phyloP scores from a whole-genome alignment of 305 asterid species.

The Fraxinus sp. region DNA sequence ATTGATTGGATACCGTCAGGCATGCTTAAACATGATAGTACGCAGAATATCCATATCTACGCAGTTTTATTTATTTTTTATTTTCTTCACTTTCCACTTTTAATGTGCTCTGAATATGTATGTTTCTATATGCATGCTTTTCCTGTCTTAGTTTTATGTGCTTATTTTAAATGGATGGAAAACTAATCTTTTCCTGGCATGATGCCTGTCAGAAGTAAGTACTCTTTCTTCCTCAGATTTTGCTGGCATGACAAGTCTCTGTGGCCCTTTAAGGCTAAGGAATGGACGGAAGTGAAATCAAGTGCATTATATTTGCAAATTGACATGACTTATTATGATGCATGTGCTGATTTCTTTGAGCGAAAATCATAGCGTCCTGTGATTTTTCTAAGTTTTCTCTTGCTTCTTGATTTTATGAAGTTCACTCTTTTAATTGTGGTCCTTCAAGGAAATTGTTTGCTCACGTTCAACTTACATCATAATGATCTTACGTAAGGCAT shows the following conservation, averaged over 20 bases:
- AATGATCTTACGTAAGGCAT: neutral
- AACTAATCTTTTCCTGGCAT: neutral
- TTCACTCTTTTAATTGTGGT: neutral
- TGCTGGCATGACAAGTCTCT: neutral
- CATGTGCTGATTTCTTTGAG: neutral
- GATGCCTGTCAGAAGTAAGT: neutral
- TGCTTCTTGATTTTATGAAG: neutral
- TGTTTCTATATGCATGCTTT: neutral
- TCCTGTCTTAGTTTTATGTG: neutral
- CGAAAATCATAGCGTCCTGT: neutral
- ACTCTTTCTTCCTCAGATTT: neutral
- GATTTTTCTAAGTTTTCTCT: neutral
- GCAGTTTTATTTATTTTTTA: neutral
- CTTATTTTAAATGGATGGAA: neutral
- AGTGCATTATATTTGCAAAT: neutral
- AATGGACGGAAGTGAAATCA: neutral
- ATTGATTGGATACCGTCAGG: neutral
- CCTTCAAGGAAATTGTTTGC: neutral
- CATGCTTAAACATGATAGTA: neutral
- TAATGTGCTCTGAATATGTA: neutral
- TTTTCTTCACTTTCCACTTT: neutral
- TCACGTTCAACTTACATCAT: neutral
- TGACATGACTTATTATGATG: neutral
- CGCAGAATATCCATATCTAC: neutral
- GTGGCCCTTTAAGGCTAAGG: neutral